Evolutionary conservation across 192 early-diverging fungal species (phyloP).

Genomic region (Powellomyces hirtus): DNA sequence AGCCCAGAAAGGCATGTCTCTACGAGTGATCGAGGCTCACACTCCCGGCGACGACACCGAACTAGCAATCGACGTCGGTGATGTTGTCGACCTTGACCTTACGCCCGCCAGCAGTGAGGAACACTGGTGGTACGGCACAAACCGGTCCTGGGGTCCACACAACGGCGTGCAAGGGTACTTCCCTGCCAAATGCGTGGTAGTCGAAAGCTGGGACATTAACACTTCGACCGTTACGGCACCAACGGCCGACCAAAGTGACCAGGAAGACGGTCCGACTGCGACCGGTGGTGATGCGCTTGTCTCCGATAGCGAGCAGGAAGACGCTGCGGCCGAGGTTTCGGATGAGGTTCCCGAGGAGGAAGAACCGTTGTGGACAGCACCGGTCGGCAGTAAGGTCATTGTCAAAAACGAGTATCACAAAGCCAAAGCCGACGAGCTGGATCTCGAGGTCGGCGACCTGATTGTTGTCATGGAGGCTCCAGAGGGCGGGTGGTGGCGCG

Average conservation of each 20-base stretch:
- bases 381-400: slow-evolving; percentile 46
- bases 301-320: slow-evolving; percentile 22
- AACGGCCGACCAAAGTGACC: not conserved
- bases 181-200: slow-evolving; percentile 36
- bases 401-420: slow-evolving; percentile 28
- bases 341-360: slow-evolving; percentile 6
- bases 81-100: slow-evolving; percentile 42
- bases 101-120: slow-evolving; percentile 31
- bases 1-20: slow-evolving; percentile 11
- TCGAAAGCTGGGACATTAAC: slow-evolving; percentile 41
- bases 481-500: slow-evolving; percentile 61
- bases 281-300: slow-evolving; percentile 49
- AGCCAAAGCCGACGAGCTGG: slow-evolving; percentile 52
- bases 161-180: slow-evolving; percentile 52
- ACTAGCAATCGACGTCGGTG: slow-evolving; percentile 43
- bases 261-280: not conserved
- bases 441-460: slow-evolving; percentile 38
- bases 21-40: slow-evolving; percentile 25
- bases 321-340: not conserved
- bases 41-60: slow-evolving; percentile 36
- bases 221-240: not conserved
- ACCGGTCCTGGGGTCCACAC: slow-evolving; percentile 39
- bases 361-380: slow-evolving; percentile 17
- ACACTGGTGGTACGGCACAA: slow-evolving; percentile 50
- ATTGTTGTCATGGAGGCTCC: slow-evolving; percentile 51